A percentile compares a stretch with the other conserved stretches of the same genome.
Evolutionary conservation across 129 eudicot genomes (phyloP).

Genomic region (Tagetes patula): DNA sequence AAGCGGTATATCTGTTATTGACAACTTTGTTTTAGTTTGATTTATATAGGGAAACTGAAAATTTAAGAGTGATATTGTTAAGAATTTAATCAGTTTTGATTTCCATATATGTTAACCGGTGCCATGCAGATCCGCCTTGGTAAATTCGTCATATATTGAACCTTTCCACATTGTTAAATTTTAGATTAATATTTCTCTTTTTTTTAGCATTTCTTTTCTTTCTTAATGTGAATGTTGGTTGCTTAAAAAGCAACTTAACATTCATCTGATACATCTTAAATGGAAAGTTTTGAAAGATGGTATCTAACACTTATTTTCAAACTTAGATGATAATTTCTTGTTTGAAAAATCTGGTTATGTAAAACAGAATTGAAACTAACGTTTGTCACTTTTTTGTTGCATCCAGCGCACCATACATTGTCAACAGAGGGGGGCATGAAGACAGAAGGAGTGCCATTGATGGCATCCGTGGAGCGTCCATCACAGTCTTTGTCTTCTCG

Average conservation of each 20-base stretch:
- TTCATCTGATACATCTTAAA: no score
- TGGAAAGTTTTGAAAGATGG: no score
- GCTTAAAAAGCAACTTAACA: no score
- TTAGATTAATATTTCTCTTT: no score
- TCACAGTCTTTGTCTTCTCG: constrained; percentile 77
- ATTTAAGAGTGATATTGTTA: no score
- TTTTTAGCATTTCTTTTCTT: not conserved
- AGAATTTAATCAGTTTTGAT: no score
- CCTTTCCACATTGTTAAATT: no score
- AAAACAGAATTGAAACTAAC: not conserved
- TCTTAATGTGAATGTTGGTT: not conserved
- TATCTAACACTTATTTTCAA: not conserved
- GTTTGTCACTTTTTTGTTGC: not conserved
- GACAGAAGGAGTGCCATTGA: constrained; percentile 56
- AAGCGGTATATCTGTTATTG: constrained; percentile 43
- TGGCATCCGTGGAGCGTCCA: constrained; percentile 55
- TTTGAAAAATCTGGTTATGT: not conserved
- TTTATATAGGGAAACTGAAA: no score
- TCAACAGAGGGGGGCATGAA: constrained; percentile 39
- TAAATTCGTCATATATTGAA: no score
- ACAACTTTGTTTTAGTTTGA: no score
- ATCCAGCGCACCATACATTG: not conserved
- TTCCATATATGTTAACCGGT: not conserved
- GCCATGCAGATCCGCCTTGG: not conserved
- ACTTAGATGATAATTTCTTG: not conserved